Evolutionary conservation across 1,284 basidiomycete species (phyloP).

Genomic region (Sanguinoderma infundibulare): DNA sequence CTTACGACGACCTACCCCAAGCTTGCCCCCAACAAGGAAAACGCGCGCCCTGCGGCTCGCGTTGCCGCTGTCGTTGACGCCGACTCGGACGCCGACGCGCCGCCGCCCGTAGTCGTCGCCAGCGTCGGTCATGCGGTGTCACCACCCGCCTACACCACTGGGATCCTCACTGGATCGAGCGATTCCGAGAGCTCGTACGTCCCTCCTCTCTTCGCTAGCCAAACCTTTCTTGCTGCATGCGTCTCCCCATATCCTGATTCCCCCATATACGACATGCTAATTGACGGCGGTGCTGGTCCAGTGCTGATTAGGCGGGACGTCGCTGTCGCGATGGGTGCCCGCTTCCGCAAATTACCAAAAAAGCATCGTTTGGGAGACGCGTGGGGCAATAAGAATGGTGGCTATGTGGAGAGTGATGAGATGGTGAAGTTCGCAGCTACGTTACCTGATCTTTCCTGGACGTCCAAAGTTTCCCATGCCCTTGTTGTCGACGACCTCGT

Average conservation of each 20-base stretch:
- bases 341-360: background rate
- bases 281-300: background rate
- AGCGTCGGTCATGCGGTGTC: background rate
- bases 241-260: background rate
- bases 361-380: background rate
- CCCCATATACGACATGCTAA: background rate
- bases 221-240: background rate
- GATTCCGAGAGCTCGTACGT: background rate
- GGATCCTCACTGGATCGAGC: slow-evolving; percentile 1
- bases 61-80: background rate
- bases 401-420: background rate
- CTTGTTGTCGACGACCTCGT: slow-evolving; percentile 18
- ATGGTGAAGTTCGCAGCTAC: slow-evolving; percentile 16
- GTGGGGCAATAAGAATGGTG: background rate
- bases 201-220: background rate
- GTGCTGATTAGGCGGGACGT: slow-evolving; percentile 8
- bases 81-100: background rate
- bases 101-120: background rate
- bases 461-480: slow-evolving; percentile 7
- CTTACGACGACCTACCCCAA: background rate
- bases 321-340: slow-evolving; percentile 34
- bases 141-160: background rate
- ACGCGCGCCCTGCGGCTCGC: no score
- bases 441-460: slow-evolving; percentile 9
- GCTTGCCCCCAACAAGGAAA: background rate